phyloP scores from a whole-genome alignment of 306 rosid species.

The Cucumis hystrix region DNA sequence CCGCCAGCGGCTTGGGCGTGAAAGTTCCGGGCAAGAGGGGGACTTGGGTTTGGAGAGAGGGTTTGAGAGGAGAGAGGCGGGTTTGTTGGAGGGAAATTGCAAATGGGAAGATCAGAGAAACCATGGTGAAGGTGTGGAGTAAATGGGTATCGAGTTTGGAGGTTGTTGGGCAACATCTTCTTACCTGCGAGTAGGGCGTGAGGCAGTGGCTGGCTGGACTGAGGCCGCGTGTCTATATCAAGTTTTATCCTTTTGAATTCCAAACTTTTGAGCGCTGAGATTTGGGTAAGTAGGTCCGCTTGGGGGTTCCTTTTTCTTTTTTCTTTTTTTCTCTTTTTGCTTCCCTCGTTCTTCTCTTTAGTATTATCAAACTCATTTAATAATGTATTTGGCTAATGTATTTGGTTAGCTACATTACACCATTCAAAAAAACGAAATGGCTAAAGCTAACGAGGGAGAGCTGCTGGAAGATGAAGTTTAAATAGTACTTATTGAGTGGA shows the following conservation, averaged over 20 bases:
- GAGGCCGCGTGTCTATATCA: slow-evolving; percentile 22
- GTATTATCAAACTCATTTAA: background rate
- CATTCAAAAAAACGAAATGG: no score
- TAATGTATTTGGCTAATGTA: no score
- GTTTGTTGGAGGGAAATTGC: slow-evolving; percentile 31
- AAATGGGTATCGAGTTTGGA: background rate
- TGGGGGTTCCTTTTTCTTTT: background rate
- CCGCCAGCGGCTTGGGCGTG: slow-evolving; percentile 6
- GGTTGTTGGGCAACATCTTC: slow-evolving; percentile 1
- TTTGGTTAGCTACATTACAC: background rate
- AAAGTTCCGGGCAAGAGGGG: slow-evolving; percentile 28
- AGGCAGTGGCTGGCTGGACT: slow-evolving; percentile 14
- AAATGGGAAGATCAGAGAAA: slow-evolving; percentile 38
- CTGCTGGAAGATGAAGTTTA: no score
- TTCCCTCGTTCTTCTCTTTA: background rate
- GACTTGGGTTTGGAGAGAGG: slow-evolving; percentile 11
- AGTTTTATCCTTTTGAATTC: slow-evolving; percentile 27
- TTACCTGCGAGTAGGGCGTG: background rate
- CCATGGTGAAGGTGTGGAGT: slow-evolving; percentile 21
- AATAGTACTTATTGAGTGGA: no score
- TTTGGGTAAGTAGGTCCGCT: background rate
- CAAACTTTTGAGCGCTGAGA: background rate
- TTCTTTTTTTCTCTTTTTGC: background rate
- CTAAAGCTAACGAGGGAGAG: no score
- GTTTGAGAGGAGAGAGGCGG: slow-evolving; percentile 25